A percentile compares a stretch with the other conserved stretches of the same genome.
Evolutionary conservation across 2,329 filamentous ascomycete species (phyloP).

Genomic region (Furcasterigmium furcatum): DNA sequence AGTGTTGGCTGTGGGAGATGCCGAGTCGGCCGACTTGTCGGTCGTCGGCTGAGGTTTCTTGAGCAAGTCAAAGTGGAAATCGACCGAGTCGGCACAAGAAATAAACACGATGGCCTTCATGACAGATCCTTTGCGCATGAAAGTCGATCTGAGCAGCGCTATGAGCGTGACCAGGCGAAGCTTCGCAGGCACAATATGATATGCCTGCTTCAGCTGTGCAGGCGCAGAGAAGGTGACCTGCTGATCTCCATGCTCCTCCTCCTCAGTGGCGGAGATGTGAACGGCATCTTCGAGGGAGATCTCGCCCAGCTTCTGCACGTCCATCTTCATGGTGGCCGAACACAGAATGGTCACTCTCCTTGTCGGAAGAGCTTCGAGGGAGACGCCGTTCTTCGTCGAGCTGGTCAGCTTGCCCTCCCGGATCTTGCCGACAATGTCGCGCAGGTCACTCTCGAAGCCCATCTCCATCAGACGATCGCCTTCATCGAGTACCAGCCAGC

Average conservation of each 20-base stretch:
- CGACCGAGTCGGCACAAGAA: constrained; percentile 93
- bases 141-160: constrained; percentile 79
- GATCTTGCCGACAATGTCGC: constrained; percentile 78
- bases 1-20: constrained; percentile 47
- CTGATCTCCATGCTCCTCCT: constrained; percentile 38
- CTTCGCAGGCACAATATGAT: constrained; percentile 84
- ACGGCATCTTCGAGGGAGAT: constrained; percentile 92
- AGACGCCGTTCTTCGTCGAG: constrained; percentile 54
- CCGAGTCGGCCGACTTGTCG: not conserved
- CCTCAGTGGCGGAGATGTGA: constrained; percentile 71
- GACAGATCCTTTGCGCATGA: constrained; percentile 82
- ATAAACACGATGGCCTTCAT: constrained; percentile 98
- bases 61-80: constrained; percentile 91
- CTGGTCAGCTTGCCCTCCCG: constrained; percentile 60
- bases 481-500: constrained; percentile 94
- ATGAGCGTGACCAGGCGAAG: constrained; percentile 85
- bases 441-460: constrained; percentile 92
- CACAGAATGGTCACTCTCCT: constrained; percentile 85
- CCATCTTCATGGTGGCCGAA: constrained; percentile 97
- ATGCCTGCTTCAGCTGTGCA: constrained; percentile 90
- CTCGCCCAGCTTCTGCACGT: constrained; percentile 88
- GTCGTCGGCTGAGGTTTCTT: constrained; percentile 29
- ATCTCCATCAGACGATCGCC: constrained; percentile 98
- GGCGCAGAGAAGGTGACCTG: constrained; percentile 73
- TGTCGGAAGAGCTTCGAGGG: constrained; percentile 64